Evolutionary conservation across 148 eudicot species (phyloP), one percentile per base, ranked within the genome.

Genomic region (Rhododendron henanense): DNA sequence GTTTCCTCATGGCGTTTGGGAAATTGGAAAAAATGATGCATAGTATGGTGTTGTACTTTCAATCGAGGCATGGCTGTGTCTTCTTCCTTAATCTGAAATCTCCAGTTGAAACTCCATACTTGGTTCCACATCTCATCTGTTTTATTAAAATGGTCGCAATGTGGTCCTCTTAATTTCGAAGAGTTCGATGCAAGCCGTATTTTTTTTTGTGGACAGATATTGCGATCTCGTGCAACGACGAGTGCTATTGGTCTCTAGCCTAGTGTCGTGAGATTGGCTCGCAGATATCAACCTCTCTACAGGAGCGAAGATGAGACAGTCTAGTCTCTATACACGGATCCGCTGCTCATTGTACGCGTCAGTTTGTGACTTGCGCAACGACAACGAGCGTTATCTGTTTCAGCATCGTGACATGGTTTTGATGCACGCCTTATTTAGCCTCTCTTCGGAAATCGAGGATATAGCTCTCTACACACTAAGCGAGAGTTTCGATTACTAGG

Each of bases 1-100:
- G 74, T 25, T 67, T 67, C 33, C 74, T 67, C 74, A 25, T 3
- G 33, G 15, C 33, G 78, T 50, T 65, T 78, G 88, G 79, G 37
- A 84, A 51, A 37, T 87, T 78, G 79, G 85, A 67, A 81, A n/a
- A 47, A 61, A 73, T 59, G 73, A 69, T 81, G 47, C 75, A 47
- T 83, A 2, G 25, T 76, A 31, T 31, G 50, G 3, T 76, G 23
- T 21, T 41, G 28, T 78, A 10, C 28, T 44, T 78, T 78, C n/a
- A 39, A 76, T 76, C 47, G 50, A 39, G 14, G 53, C 51, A 44
- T 19, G 31, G 4, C 23, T 78, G 15, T 37, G 41, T 37, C 48
- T 41, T 39, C 41, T 76, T 71, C 39, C 39, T 69, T 69, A 69
- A 69, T 28, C 15, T 33, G 23, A 73, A n/a, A 73, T 73, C 78